phyloP scores from a whole-genome alignment of 2,329 filamentous ascomycete genomes.

The Hirsutella thompsonii region DNA sequence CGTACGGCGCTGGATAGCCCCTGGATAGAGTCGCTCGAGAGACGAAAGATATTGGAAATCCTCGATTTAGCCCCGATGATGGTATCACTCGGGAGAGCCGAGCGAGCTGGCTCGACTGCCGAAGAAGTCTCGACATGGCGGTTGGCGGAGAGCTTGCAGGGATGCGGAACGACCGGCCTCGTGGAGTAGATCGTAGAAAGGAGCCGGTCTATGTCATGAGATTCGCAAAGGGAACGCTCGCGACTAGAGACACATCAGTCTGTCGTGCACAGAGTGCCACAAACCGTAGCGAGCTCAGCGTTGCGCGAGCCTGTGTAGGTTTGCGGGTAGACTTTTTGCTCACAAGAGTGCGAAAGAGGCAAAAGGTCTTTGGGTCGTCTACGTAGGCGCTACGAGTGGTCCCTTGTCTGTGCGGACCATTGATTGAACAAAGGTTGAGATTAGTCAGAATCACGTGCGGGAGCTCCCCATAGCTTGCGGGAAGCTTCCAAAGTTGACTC shows the following conservation, averaged over 20 bases:
- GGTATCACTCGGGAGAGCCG: conserved; percentile 45
- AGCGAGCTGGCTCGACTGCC: conserved; percentile 53
- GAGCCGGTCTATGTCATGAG: conserved; percentile 20
- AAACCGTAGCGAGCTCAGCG: not conserved
- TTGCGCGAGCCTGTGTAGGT: not conserved
- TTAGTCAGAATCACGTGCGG: conserved; percentile 17
- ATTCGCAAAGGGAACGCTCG: conserved; percentile 10
- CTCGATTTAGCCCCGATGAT: conserved; percentile 35
- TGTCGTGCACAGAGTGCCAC: conserved; percentile 1
- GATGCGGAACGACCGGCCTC: conserved; percentile 21
- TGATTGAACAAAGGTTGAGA: conserved; percentile 15
- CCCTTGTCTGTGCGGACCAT: not conserved
- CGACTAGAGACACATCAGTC: conserved; percentile 1
- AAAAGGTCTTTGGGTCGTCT: not conserved
- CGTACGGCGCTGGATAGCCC: conserved; percentile 21
- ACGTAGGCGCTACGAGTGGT: not conserved
- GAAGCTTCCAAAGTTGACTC: not conserved
- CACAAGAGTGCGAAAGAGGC: not conserved
- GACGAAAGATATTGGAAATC: conserved; percentile 20
- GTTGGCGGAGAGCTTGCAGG: conserved; percentile 14
- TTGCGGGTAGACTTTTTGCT: not conserved
- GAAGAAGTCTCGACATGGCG: conserved; percentile 53
- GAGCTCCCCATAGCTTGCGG: not conserved
- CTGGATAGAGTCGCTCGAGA: conserved; percentile 20
- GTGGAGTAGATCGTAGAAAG: conserved; percentile 9